A percentile compares a stretch with the other conserved stretches of the same genome.
Conservation (phyloP, 2,329 filamentous ascomycete genomes). For the Fusarium agapanthi region DNA sequence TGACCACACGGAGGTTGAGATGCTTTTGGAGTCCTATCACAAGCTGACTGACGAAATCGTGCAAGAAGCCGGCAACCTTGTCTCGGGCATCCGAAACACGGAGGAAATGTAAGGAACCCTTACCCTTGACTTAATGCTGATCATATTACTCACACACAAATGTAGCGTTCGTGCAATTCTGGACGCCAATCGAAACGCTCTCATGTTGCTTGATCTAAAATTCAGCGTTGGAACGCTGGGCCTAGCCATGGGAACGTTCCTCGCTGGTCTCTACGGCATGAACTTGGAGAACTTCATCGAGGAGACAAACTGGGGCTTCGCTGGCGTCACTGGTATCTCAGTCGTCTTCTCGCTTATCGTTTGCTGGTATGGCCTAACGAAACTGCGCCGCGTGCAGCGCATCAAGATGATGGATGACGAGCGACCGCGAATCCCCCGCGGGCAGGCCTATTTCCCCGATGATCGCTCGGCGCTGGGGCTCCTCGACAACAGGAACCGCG, state of each 20-base stretch:
- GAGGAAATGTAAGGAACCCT: conserved; percentile 85
- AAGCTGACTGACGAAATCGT: conserved; percentile 98
- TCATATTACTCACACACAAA: conserved; percentile 39
- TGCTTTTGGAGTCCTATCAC: conserved; percentile 96
- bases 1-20: conserved; percentile 95
- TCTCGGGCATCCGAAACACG: conserved; percentile 95
- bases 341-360: conserved; percentile 78
- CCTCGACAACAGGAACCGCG: conserved; percentile 62
- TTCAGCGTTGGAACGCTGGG: conserved; percentile 95
- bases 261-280: conserved; percentile 99
- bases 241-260: conserved; percentile 92
- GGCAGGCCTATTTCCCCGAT: conserved; percentile 50
- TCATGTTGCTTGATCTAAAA: conserved; percentile 97
- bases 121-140: not conserved
- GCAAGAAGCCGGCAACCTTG: conserved; percentile 90
- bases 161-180: conserved; percentile 91
- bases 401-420: conserved; percentile 78
- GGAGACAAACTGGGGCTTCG: conserved; percentile 88
- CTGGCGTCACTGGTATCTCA: conserved; percentile 75
- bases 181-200: conserved; percentile 95
- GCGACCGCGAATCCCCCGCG: conserved; percentile 50
- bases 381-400: conserved; percentile 85
- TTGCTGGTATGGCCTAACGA: conserved; percentile 83
- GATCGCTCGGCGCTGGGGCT: conserved; percentile 56
- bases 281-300: conserved; percentile 99